phyloP scores from a whole-genome alignment of 495 filamentous ascomycete species.

The Xylona heveae region DNA sequence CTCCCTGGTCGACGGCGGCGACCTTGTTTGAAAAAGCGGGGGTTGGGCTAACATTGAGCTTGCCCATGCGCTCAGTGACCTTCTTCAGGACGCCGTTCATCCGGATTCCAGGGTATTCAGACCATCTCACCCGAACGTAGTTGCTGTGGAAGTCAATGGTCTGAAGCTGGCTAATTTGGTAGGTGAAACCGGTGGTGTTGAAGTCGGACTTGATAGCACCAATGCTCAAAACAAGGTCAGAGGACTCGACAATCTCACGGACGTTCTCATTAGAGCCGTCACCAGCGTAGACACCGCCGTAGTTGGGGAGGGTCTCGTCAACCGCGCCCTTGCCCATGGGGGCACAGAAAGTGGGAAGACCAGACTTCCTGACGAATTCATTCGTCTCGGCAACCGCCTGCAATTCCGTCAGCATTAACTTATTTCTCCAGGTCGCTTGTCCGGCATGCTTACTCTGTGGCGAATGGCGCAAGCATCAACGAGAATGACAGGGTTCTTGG shows the following conservation, averaged over 20 bases:
- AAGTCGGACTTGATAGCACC: constrained; percentile 78
- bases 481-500: constrained; percentile 60
- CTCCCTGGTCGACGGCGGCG: constrained; percentile 22
- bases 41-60: constrained; percentile 23
- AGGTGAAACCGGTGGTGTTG: constrained; percentile 81
- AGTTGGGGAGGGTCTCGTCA: constrained; percentile 52
- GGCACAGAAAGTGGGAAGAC: constrained; percentile 65
- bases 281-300: constrained; percentile 76
- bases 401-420: too few relatives aligned
- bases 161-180: constrained; percentile 48
- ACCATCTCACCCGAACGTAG: constrained; percentile 38
- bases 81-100: constrained; percentile 79
- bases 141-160: constrained; percentile 64
- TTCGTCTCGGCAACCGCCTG: constrained; percentile 46
- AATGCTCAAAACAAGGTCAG: constrained; percentile 67
- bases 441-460: constrained; percentile 22
- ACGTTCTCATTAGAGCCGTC: constrained; percentile 53
- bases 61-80: constrained; percentile 34
- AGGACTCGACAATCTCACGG: constrained; percentile 48
- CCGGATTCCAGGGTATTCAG: constrained; percentile 49
- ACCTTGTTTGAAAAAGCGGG: constrained; percentile 20
- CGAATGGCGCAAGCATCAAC: constrained; percentile 85
- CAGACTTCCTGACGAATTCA: constrained; percentile 53
- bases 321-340: constrained; percentile 88
- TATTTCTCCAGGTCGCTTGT: too few relatives aligned